Evolutionary conservation across 257 asterid species (phyloP), one percentile per base, ranked within the genome.

Genomic region (Nicotiana benthamiana): DNA sequence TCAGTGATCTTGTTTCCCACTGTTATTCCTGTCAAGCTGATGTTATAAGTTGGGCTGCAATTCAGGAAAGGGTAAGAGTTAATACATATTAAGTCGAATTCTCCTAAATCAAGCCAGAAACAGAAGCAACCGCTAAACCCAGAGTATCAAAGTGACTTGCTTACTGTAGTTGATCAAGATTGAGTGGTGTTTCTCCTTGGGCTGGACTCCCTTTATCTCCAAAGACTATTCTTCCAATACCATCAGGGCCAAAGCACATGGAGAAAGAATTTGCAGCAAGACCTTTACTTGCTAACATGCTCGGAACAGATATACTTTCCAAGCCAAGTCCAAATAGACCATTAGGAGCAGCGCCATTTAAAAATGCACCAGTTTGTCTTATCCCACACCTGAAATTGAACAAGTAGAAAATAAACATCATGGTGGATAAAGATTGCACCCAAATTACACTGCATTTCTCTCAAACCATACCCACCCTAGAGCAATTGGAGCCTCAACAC

Each of bases 261-360:
- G 97, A 94, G 87, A 96, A 96, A 36, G 98, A 94, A 87, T 96
- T 92, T 51, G 97, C 92, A 16, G 93, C 88, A 9, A 96, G 89
- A 28, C 99, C 98, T 81, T 89, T 88, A 80, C 75, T 85, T 27
- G 99, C 97, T 88, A 96, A 87, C 34, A 85, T 85, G 89, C 97
- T 96, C 30, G 98, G 98, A 77, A 94, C 94, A 0, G 98, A 96
- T 59, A 87, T 51, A 64, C 79, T 81, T 83, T 89, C 93, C 88
- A 93, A 82, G 62, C 99, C 99, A 11, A 96, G 97, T 59, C 99
- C 99, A 75, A 96, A 92, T 13, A 96, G 89, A 82, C 99, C 99
- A 84, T 96, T 96, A 26, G 96, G 86, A 86, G 98, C 98, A 60
- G 97, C 98, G 15, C 93, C 97, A n/a, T 87, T 88, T 83, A 96